Percentiles rank a stretch among this genome's conserved stretches.
Evolutionary conservation across 164 flowering plant species (phyloP).

Genomic region (Liquidambar formosana): DNA sequence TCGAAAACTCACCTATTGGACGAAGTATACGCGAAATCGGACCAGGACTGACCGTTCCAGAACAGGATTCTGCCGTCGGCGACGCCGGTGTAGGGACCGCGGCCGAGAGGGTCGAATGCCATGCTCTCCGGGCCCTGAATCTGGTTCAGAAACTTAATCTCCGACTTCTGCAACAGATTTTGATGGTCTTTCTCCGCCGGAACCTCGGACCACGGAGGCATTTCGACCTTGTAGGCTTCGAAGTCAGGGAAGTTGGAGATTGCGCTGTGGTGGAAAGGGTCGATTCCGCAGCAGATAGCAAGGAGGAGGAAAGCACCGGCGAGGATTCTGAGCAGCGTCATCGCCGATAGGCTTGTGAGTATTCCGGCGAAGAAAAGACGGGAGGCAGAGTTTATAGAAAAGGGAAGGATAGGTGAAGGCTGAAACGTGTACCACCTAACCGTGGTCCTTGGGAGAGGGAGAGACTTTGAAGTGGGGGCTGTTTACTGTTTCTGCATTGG

Average conservation of each 20-base stretch:
- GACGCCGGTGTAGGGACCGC: conserved; percentile 93
- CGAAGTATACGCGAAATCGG: conserved; percentile 65
- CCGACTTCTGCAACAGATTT: conserved; percentile 68
- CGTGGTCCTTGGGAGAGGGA: too few species aligned
- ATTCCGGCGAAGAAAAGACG: background rate
- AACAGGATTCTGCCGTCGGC: conserved; percentile 83
- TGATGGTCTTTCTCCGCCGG: conserved; percentile 48
- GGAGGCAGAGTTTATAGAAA: too few species aligned
- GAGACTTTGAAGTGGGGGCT: too few species aligned
- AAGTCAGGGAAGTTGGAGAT: conserved; percentile 68
- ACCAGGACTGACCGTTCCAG: conserved; percentile 63
- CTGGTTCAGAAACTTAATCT: conserved; percentile 65
- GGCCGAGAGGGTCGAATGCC: conserved; percentile 77
- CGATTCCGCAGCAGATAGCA: conserved; percentile 69
- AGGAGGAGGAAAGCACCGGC: conserved; percentile 39
- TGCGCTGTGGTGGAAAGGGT: conserved; percentile 72
- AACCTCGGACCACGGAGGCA: conserved; percentile 50
- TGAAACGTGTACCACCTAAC: too few species aligned
- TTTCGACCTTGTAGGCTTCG: conserved; percentile 40
- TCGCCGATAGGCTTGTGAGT: conserved; percentile 1
- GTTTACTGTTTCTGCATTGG: too few species aligned
- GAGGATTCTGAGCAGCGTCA: conserved; percentile 31
- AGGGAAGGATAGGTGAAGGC: too few species aligned
- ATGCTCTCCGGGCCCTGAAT: conserved; percentile 91
- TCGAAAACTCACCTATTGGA: conserved; percentile 42